These are phyloP conservation scores for Scolecobasidium constrictum DNA, from an alignment of 2,329 filamentous ascomycete genomes.

Conservation along the genomic window DNA sequence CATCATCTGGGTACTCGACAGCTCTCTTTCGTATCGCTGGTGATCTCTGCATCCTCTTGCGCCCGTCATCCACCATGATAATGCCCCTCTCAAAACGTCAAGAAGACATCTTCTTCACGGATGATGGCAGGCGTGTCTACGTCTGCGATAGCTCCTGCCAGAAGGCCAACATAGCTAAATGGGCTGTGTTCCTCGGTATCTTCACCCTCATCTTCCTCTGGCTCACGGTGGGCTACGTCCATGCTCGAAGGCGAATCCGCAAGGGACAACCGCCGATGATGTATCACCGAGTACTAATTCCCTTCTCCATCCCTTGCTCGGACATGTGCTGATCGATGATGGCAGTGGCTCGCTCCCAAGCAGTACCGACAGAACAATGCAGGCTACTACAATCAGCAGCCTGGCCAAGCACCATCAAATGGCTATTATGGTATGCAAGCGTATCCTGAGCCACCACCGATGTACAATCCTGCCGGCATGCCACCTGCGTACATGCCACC, in stretches of 20 bases:
- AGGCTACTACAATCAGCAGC: conserved; percentile 6
- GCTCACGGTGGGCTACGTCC: conserved; percentile 57
- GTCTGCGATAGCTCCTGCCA: too few species aligned
- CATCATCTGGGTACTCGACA: too few species aligned
- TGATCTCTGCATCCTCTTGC: too few species aligned
- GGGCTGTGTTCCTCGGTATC: conserved; percentile 55
- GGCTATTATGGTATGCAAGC: conserved; percentile 6
- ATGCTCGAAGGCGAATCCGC: conserved; percentile 55
- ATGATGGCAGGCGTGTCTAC: too few species aligned
- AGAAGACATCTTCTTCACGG: too few species aligned
- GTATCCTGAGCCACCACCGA: conserved; percentile 5
- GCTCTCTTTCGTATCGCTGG: too few species aligned
- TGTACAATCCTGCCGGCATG: conserved; percentile 21
- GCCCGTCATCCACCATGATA: too few species aligned
- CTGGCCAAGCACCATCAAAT: not conserved
- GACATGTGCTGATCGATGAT: not conserved
- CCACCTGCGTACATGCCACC: conserved; percentile 22
- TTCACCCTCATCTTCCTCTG: conserved; percentile 48
- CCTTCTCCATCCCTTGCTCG: not conserved
- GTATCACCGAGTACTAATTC: conserved; percentile 48
- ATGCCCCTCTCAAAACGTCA: too few species aligned
- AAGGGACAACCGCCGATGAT: conserved; percentile 54
- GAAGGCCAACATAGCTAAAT: conserved; percentile 58
- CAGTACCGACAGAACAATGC: not conserved
- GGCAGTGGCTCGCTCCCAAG: conserved; percentile 7